Evolutionary conservation across 805 yeast species (phyloP).

Genomic region (Kregervanrija pseudodelftensis): DNA sequence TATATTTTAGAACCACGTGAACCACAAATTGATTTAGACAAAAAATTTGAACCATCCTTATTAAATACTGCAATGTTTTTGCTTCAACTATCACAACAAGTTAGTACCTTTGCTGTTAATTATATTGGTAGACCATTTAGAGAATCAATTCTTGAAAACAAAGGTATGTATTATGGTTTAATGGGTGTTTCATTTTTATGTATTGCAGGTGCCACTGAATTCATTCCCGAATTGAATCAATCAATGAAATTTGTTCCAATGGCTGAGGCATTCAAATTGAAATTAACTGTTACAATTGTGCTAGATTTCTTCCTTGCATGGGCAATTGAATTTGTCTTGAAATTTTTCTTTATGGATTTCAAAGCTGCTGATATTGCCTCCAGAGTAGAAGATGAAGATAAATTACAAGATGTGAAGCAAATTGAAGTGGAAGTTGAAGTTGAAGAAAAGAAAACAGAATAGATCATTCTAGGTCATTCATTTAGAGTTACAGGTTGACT

Average conservation of each 20-base stretch:
- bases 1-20: constrained; percentile 88
- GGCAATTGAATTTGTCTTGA: constrained; percentile 73
- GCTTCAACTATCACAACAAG: constrained; percentile 91
- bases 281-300: constrained; percentile 65
- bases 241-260: constrained; percentile 89
- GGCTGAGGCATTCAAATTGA: constrained; percentile 63
- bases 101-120: constrained; percentile 95
- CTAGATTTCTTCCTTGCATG: constrained; percentile 73
- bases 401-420: background rate
- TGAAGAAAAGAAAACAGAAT: constrained; percentile 7
- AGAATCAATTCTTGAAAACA: constrained; percentile 81
- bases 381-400: constrained; percentile 21
- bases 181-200: constrained; percentile 87
- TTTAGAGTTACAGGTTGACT: background rate
- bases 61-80: constrained; percentile 94
- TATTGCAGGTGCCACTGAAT: constrained; percentile 86
- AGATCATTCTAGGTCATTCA: background rate
- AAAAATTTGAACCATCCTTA: constrained; percentile 79
- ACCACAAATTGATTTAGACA: constrained; percentile 84
- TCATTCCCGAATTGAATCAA: constrained; percentile 88
- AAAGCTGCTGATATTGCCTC: constrained; percentile 87
- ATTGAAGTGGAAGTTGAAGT: no score
- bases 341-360: constrained; percentile 81
- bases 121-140: constrained; percentile 97
- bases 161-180: constrained; percentile 95